Evolutionary conservation across 257 asterid genomes (phyloP).

Genomic region (Nicotiana obtusifolia): DNA sequence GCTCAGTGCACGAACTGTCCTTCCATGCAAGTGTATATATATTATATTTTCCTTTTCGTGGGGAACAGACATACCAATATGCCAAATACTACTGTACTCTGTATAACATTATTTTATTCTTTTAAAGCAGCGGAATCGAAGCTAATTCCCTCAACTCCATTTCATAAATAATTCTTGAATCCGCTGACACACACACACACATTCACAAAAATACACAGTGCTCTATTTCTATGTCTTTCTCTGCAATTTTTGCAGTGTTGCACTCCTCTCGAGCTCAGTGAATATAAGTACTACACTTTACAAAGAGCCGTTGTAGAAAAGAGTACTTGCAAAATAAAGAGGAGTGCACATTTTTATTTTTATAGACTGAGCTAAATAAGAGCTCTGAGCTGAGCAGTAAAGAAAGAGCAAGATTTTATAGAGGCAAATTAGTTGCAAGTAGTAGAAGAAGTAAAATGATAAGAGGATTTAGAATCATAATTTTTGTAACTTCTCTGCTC

Average conservation of each 20-base stretch:
- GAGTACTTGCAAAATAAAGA: background rate
- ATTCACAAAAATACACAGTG: background rate
- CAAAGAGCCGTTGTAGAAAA: constrained; percentile 1
- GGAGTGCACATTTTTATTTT: background rate
- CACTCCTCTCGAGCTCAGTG: constrained; percentile 21
- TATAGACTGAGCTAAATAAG: background rate
- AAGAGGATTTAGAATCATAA: constrained; percentile 40
- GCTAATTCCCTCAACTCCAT: constrained; percentile 21
- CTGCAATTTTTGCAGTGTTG: background rate
- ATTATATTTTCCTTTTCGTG: background rate
- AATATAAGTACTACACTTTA: constrained; percentile 9
- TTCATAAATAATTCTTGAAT: constrained; percentile 40
- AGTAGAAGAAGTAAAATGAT: constrained; percentile 1
- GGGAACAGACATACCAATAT: constrained; percentile 41
- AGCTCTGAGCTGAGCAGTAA: background rate
- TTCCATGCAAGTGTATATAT: too few relatives aligned
- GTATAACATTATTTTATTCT: background rate
- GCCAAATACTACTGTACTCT: constrained; percentile 14
- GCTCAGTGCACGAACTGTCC: too few relatives aligned
- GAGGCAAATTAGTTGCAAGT: background rate
- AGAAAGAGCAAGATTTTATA: background rate
- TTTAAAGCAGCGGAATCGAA: constrained; percentile 42
- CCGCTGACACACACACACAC: constrained; percentile 35
- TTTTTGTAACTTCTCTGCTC: constrained; percentile 32
- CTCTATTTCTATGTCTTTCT: background rate